These are phyloP conservation scores for Priceomyces melissophilus DNA, from an alignment of 805 yeast species.

Conservation along the genomic window DNA sequence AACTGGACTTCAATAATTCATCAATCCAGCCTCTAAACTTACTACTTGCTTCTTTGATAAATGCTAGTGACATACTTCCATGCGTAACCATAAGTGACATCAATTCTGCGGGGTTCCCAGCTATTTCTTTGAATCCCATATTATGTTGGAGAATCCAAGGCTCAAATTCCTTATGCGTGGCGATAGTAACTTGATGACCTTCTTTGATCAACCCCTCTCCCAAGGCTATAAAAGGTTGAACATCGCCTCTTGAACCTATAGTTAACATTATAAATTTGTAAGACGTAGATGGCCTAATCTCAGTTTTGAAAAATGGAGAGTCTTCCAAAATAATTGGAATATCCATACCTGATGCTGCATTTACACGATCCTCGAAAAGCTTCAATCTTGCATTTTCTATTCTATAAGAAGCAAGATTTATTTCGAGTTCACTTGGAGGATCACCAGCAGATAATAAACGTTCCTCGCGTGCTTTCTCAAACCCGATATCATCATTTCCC, in stretches of 20 bases:
- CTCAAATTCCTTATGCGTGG: conserved; percentile 79
- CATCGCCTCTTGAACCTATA: conserved; percentile 95
- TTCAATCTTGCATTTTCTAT: conserved; percentile 58
- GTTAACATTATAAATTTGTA: conserved; percentile 69
- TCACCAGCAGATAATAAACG: not conserved
- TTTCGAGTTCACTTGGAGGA: conserved; percentile 2
- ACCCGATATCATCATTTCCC: conserved; percentile 20
- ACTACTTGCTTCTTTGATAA: conserved; percentile 76
- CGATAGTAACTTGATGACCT: conserved; percentile 82
- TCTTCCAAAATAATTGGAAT: conserved; percentile 70
- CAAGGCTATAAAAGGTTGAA: conserved; percentile 92
- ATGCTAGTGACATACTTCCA: conserved; percentile 79
- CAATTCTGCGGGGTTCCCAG: conserved; percentile 89
- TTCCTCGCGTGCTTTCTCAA: conserved; percentile 12
- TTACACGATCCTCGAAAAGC: conserved; percentile 65
- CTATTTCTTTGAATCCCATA: conserved; percentile 66
- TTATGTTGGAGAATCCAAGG: conserved; percentile 71
- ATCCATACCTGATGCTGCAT: conserved; percentile 56
- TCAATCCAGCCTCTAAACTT: conserved; percentile 82
- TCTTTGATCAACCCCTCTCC: conserved; percentile 73
- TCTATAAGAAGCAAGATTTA: conserved; percentile 17
- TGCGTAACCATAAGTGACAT: conserved; percentile 92
- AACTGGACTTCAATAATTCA: conserved; percentile 66
- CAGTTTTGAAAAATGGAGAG: conserved; percentile 51
- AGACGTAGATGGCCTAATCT: conserved; percentile 50